phyloP scores from a whole-genome alignment of 331 rosid genomes.

The Dryas integrifolia region DNA sequence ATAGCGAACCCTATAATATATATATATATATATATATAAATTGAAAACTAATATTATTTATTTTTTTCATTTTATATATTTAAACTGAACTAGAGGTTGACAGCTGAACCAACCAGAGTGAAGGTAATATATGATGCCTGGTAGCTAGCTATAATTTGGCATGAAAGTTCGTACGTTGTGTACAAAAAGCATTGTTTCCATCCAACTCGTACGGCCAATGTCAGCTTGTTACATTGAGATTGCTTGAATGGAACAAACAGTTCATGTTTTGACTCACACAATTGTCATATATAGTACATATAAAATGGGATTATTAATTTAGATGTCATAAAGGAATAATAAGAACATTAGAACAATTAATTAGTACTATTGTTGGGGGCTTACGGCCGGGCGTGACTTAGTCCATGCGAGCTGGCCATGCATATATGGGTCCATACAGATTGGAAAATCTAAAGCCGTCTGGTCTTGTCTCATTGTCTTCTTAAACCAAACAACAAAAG shows the following conservation, averaged over 20 bases:
- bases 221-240: background rate
- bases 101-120: constrained; percentile 13
- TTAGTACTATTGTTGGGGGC: no score
- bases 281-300: no score
- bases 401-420: no score
- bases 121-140: background rate
- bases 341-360: no score
- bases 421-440: background rate
- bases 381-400: no score
- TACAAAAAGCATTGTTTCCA: background rate
- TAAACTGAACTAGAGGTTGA: constrained; percentile 4
- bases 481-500: background rate
- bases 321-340: no score
- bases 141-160: background rate
- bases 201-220: constrained; percentile 4
- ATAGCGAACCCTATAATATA: no score
- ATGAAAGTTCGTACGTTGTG: background rate
- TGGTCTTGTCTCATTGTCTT: background rate
- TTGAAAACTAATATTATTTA: background rate
- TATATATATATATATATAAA: no score
- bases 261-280: background rate
- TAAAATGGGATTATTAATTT: no score
- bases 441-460: background rate
- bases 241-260: background rate
- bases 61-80: background rate